These are phyloP conservation scores for Xylaria sp. DNA, from an alignment of 2,329 filamentous ascomycete species.

Conservation along the genomic window DNA sequence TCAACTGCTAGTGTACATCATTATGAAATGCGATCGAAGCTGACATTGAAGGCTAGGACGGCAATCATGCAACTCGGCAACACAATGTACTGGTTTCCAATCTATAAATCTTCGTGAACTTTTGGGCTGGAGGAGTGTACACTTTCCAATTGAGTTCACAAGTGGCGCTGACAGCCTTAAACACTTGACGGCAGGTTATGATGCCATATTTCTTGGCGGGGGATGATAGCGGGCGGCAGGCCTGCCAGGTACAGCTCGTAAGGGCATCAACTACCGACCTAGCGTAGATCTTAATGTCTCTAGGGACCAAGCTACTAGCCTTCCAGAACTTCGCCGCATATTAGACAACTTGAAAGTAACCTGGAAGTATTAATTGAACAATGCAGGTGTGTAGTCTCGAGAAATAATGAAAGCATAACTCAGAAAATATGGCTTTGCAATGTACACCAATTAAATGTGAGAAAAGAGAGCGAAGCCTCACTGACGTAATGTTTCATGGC, in stretches of 20 bases:
- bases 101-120: background rate
- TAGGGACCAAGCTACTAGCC: background rate
- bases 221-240: no score
- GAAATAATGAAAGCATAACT: no score
- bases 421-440: no score
- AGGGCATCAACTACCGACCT: background rate
- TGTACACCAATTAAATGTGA: background rate
- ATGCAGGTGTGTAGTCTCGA: no score
- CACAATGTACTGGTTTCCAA: background rate
- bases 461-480: background rate
- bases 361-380: no score
- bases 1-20: background rate
- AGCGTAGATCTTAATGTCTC: background rate
- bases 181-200: background rate
- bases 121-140: background rate
- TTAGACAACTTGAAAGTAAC: no score
- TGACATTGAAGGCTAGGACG: background rate
- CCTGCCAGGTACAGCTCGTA: background rate
- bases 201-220: background rate
- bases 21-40: background rate
- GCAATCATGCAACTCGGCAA: background rate
- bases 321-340: background rate
- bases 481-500: constrained; percentile 2
- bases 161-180: background rate
- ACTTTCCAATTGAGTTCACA: background rate